A percentile compares a stretch with the other conserved stretches of the same genome.
These are phyloP conservation scores for Stromatinia cepivora DNA, from an alignment of 2,329 filamentous ascomycete species.

Conservation along the genomic window DNA sequence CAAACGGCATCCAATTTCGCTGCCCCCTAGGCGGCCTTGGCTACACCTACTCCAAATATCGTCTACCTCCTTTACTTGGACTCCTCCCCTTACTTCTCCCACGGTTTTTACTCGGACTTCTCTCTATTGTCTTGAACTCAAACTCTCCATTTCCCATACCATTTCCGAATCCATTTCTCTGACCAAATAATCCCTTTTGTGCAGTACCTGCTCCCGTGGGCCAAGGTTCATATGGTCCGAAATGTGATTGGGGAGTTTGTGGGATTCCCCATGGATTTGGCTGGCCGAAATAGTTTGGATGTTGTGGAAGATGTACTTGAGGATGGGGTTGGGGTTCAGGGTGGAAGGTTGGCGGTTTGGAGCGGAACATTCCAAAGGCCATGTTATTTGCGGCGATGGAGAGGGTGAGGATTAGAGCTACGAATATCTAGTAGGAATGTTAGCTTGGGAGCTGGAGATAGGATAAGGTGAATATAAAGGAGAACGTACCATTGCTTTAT, in stretches of 20 bases:
- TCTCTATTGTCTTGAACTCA: neutral
- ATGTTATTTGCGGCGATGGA: slow-evolving; percentile 54
- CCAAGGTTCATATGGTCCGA: slow-evolving; percentile 28
- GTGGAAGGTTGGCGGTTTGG: slow-evolving; percentile 28
- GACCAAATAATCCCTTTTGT: slow-evolving; percentile 2
- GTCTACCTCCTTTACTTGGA: slow-evolving; percentile 35
- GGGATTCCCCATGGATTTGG: slow-evolving; percentile 32
- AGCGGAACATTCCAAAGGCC: slow-evolving; percentile 44
- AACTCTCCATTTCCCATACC: neutral
- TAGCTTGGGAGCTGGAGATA: neutral
- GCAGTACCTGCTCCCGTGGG: slow-evolving; percentile 18
- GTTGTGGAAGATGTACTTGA: slow-evolving; percentile 32
- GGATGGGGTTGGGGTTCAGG: slow-evolving; percentile 36
- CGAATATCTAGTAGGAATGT: slow-evolving; percentile 47
- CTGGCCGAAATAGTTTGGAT: slow-evolving; percentile 23
- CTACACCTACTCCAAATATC: slow-evolving; percentile 23
- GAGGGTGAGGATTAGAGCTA: slow-evolving; percentile 51
- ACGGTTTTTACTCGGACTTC: slow-evolving; percentile 37
- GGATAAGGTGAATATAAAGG: neutral
- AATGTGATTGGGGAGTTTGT: slow-evolving; percentile 21
- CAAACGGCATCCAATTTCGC: neutral
- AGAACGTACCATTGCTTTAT: slow-evolving; percentile 69
- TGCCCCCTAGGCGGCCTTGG: neutral
- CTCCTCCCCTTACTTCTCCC: slow-evolving; percentile 30
- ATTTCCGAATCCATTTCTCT: slow-evolving; percentile 3